phyloP scores from a whole-genome alignment of 768 basidiomycete species.

The Crucibulum laeve region DNA sequence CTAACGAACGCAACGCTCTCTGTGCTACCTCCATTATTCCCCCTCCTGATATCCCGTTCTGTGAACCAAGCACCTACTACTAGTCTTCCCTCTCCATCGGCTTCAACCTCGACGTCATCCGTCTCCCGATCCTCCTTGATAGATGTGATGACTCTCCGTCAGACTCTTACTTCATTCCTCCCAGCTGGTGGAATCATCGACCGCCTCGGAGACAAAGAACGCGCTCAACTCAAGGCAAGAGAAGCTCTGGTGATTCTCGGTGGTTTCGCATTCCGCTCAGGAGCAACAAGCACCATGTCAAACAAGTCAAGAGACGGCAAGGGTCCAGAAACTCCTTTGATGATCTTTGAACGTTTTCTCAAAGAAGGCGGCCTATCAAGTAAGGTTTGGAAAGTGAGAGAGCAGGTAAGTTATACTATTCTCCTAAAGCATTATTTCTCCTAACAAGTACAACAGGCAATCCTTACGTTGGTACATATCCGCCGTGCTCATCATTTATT shows the following conservation, averaged over 20 bases:
- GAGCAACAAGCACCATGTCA: constrained; percentile 36
- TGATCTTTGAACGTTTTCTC: constrained; percentile 66
- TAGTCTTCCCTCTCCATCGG: constrained; percentile 34
- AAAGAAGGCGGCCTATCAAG: constrained; percentile 71
- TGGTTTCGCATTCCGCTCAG: constrained; percentile 62
- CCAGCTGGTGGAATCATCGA: constrained; percentile 78
- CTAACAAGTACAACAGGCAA: constrained; percentile 32
- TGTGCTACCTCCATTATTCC: constrained; percentile 62
- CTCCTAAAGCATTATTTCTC: neutral
- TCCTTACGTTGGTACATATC: constrained; percentile 68
- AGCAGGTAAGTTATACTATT: constrained; percentile 59
- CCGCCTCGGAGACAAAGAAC: constrained; percentile 80
- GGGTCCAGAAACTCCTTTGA: constrained; percentile 62
- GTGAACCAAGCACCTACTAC: constrained; percentile 19
- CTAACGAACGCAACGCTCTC: constrained; percentile 73
- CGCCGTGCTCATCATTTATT: constrained; percentile 69
- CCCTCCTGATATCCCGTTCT: constrained; percentile 49
- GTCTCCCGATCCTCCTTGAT: constrained; percentile 35
- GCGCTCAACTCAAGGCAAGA: constrained; percentile 66
- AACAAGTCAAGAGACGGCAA: constrained; percentile 51
- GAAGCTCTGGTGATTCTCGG: constrained; percentile 75
- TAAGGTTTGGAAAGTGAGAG: constrained; percentile 83
- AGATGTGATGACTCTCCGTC: constrained; percentile 60
- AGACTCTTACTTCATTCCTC: constrained; percentile 63
- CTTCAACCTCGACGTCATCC: constrained; percentile 51